Evolutionary conservation across 805 yeast species (phyloP).

Genomic region (Candida ponderosae): DNA sequence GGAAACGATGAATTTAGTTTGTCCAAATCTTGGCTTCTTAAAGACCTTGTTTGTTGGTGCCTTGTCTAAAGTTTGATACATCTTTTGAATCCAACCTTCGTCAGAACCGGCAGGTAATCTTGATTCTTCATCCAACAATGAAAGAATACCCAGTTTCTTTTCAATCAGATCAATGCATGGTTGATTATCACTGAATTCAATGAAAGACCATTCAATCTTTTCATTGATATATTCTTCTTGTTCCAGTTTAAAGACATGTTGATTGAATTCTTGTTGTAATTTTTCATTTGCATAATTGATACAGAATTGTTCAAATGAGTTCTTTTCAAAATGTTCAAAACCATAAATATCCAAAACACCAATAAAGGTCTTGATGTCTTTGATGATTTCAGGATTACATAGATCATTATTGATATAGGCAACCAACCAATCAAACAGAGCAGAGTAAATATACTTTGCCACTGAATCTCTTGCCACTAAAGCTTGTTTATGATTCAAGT

Average conservation of each 20-base stretch:
- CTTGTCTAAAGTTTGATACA: slow-evolving; percentile 78
- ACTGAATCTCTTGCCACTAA: slow-evolving; percentile 94
- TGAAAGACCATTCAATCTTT: slow-evolving; percentile 93
- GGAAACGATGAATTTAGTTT: slow-evolving; percentile 78
- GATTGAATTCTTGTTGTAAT: slow-evolving; percentile 94
- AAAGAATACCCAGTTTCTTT: slow-evolving; percentile 76
- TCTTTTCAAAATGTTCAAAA: slow-evolving; percentile 89
- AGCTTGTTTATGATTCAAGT: slow-evolving; percentile 77
- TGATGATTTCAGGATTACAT: slow-evolving; percentile 63
- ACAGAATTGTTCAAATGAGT: slow-evolving; percentile 96
- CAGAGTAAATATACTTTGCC: slow-evolving; percentile 87
- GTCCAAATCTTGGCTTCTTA: slow-evolving; percentile 92
- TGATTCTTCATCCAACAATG: slow-evolving; percentile 90
- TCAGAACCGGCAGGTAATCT: slow-evolving; percentile 91
- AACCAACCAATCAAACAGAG: slow-evolving; percentile 93
- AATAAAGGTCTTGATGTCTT: slow-evolving; percentile 62
- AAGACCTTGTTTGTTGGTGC: slow-evolving; percentile 70
- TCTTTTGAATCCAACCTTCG: slow-evolving; percentile 84
- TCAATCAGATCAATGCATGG: slow-evolving; percentile 94
- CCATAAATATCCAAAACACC: slow-evolving; percentile 98
- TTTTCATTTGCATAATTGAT: slow-evolving; percentile 96
- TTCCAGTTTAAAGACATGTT: slow-evolving; percentile 93
- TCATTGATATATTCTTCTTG: slow-evolving; percentile 92
- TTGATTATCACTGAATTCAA: slow-evolving; percentile 93
- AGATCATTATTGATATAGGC: slow-evolving; percentile 73